Evolutionary conservation across 1,139 yeast species (phyloP).

Genomic region (Debaryomyces robertsiae): DNA sequence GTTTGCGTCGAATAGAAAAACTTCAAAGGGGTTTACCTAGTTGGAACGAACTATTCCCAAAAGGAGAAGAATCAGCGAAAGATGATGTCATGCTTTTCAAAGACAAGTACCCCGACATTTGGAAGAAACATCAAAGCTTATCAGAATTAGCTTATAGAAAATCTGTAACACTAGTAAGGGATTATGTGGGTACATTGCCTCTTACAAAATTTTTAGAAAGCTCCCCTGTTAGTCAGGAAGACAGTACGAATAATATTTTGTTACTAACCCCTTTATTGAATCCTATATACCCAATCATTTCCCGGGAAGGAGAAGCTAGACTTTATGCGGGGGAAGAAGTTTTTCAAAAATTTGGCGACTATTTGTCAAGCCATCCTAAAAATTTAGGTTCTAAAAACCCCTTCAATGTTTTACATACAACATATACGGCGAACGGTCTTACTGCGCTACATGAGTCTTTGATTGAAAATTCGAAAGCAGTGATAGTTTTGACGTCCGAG

Average conservation of each 20-base stretch:
- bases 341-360: constrained; percentile 52
- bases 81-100: constrained; percentile 30
- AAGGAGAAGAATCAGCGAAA: constrained; percentile 35
- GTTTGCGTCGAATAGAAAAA: constrained; percentile 47
- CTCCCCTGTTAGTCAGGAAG: constrained; percentile 14
- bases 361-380: constrained; percentile 38
- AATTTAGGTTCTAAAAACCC: constrained; percentile 24
- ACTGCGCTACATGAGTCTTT: constrained; percentile 59
- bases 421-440: constrained; percentile 67
- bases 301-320: constrained; percentile 16
- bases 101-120: constrained; percentile 32
- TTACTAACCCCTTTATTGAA: constrained; percentile 55
- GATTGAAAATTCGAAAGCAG: constrained; percentile 57
- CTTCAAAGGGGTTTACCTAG: constrained; percentile 47
- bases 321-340: constrained; percentile 59
- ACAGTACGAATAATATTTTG: constrained; percentile 42
- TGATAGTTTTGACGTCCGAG: constrained; percentile 62
- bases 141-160: constrained; percentile 53
- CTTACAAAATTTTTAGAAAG: constrained; percentile 42
- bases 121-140: constrained; percentile 48
- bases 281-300: constrained; percentile 38
- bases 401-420: constrained; percentile 59
- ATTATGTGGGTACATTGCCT: constrained; percentile 55
- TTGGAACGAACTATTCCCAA: constrained; percentile 53
- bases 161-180: constrained; percentile 60